Evolutionary conservation across 2,329 filamentous ascomycete genomes (phyloP).

Genomic region (Cytospora piceae): DNA sequence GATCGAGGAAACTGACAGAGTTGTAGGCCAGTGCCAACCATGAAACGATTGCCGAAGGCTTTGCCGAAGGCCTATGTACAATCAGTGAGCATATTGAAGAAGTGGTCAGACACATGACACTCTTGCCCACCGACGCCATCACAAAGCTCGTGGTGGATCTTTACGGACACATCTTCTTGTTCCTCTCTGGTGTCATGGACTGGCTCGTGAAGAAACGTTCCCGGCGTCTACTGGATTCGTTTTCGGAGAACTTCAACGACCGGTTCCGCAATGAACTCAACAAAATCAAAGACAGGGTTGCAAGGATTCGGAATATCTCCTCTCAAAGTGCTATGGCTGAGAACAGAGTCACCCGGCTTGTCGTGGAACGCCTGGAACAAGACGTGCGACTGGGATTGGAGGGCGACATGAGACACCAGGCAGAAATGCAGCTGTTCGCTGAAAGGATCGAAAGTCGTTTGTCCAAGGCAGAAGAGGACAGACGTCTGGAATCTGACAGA

Average conservation of each 20-base stretch:
- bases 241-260: slow-evolving; percentile 29
- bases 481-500: not conserved
- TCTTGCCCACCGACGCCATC: slow-evolving; percentile 31
- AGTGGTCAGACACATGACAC: slow-evolving; percentile 14
- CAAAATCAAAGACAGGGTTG: slow-evolving; percentile 27
- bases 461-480: not conserved
- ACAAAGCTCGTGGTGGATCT: slow-evolving; percentile 29
- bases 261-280: slow-evolving; percentile 27
- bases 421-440: not conserved
- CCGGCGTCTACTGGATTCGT: slow-evolving; percentile 31
- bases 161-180: slow-evolving; percentile 36
- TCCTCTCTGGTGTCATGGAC: slow-evolving; percentile 33
- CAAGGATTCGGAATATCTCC: slow-evolving; percentile 20
- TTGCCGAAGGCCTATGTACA: slow-evolving; percentile 30
- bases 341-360: slow-evolving; percentile 20
- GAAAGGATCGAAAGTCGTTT: not conserved
- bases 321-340: slow-evolving; percentile 30
- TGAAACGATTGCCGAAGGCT: slow-evolving; percentile 31
- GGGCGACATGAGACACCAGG: slow-evolving; percentile 7
- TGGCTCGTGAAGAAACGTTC: slow-evolving; percentile 33
- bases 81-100: slow-evolving; percentile 33
- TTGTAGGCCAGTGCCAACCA: slow-evolving; percentile 36
- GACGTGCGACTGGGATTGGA: slow-evolving; percentile 28
- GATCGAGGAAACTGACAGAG: not conserved
- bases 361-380: slow-evolving; percentile 6